phyloP scores from a whole-genome alignment of 192 early-diverging fungal species.

The Coemansia sp. region DNA sequence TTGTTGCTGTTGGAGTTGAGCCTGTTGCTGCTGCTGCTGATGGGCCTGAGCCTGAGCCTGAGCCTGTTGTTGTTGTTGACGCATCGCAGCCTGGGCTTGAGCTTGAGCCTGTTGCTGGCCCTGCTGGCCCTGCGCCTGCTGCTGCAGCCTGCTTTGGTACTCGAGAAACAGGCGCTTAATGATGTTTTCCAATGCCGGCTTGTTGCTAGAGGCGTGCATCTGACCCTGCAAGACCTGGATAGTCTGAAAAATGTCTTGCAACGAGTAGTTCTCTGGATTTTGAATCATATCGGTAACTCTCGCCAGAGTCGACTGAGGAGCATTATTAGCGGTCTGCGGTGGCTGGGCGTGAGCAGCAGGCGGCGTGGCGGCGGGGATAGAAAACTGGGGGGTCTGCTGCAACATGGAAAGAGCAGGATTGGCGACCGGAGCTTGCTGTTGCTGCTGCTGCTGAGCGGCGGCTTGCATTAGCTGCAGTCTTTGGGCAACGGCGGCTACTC shows the following conservation, averaged over 20 bases:
- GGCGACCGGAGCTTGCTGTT: slow-evolving; percentile 6
- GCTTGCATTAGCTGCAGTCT: neutral
- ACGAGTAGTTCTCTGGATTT: slow-evolving; percentile 22
- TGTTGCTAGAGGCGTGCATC: neutral
- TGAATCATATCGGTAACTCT: slow-evolving; percentile 24
- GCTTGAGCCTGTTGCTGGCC: slow-evolving; percentile 3
- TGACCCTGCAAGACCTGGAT: slow-evolving; percentile 29
- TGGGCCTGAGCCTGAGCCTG: slow-evolving; percentile 4
- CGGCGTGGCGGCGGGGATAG: neutral
- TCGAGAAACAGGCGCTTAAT: slow-evolving; percentile 15
- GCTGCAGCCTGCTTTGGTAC: slow-evolving; percentile 3
- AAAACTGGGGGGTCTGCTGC: neutral
- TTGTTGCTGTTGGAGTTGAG: slow-evolving; percentile 19
- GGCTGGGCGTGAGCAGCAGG: neutral
- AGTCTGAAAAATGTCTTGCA: slow-evolving; percentile 16
- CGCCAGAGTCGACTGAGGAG: neutral
- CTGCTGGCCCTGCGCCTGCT: slow-evolving; percentile 10
- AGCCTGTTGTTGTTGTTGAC: slow-evolving; percentile 8
- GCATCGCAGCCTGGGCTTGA: slow-evolving; percentile 1
- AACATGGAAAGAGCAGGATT: neutral
- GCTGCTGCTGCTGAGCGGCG: slow-evolving; percentile 24
- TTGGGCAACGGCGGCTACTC: slow-evolving; percentile 5
- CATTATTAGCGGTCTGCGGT: neutral
- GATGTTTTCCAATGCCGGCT: slow-evolving; percentile 2
- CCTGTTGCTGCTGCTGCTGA: slow-evolving; percentile 3